Evolutionary conservation across 257 asterid genomes (phyloP).

Genomic region (Thymus quinquecostatus): DNA sequence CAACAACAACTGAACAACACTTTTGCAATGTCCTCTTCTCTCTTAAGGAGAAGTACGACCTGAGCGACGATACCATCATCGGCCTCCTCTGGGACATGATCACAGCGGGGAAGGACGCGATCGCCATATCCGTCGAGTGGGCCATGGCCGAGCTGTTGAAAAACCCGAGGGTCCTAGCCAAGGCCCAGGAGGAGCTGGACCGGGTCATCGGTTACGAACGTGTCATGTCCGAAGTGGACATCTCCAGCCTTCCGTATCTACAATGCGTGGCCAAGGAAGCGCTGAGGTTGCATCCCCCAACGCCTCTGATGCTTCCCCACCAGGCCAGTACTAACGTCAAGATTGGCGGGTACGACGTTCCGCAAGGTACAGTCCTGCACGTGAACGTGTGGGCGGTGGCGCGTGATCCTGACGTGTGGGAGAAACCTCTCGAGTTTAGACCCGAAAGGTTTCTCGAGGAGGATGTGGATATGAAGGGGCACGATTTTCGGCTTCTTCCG

Average conservation of each 20-base stretch:
- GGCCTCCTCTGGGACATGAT: constrained; percentile 90
- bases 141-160: constrained; percentile 86
- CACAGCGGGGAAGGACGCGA: constrained; percentile 79
- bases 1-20: constrained; percentile 45
- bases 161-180: constrained; percentile 67
- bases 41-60: constrained; percentile 65
- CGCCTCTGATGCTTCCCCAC: constrained; percentile 80
- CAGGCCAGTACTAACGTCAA: constrained; percentile 60
- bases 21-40: constrained; percentile 68
- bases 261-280: constrained; percentile 67
- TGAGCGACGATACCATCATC: constrained; percentile 75
- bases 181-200: constrained; percentile 77
- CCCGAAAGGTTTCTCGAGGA: constrained; percentile 75
- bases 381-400: constrained; percentile 86
- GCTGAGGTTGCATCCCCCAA: constrained; percentile 72
- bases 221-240: constrained; percentile 59
- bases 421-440: constrained; percentile 54
- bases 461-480: constrained; percentile 81
- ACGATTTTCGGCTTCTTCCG: constrained; percentile 63
- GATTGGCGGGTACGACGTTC: constrained; percentile 72
- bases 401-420: constrained; percentile 67
- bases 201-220: constrained; percentile 55
- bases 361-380: constrained; percentile 65
- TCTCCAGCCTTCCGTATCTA: constrained; percentile 68
- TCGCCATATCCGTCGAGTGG: constrained; percentile 80